Base-by-base conservation (phyloP, 1,284 basidiomycete genomes). In the Fomitiporia mediterranea region DNA sequence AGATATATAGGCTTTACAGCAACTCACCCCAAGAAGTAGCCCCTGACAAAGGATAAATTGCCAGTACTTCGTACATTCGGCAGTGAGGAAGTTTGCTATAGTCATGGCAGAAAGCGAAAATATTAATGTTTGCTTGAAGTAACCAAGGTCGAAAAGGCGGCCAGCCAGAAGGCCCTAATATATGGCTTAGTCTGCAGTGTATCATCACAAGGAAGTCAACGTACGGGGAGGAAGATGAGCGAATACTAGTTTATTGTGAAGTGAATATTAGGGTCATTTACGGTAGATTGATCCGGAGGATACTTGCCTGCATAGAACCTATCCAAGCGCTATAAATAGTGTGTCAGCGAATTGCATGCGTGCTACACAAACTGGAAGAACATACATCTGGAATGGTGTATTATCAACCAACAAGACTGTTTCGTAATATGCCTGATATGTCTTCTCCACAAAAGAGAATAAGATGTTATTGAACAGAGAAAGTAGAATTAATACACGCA, bases 41-140 rank as follows among this genome's bases (percentile, higher is more conserved):
- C 81, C 81, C 63, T 83, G 81, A 61, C 77, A 79, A 0, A 83
- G 67, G 2, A 83, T 57, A 58, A 81, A 78, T 19, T 85, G 82
- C 74, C 78, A 85, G 63, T 82, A 85, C 59, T 74, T 55, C 7
- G 66, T 76, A 55, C 81, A 80, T 66, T 84, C 67, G 0, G 77
- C 78, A 11, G 78, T 71, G 47, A 85, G 71, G 63, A 85, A 80
- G 1, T 81, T 77, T 21, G 76, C 73, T 4, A 73, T 61, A 3
- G 82, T 66, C 28, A 83, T 72, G 8, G 80, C 51, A 2, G 63
- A 61, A 39, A 77, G 79, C n/a, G 74, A 75, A 4, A 67, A 57
- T 2, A 75, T 60, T 40, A 79, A 70, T 7, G 80, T 71, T 2
- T 72, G 65, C 27, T 71, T 71, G 61, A 80, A 78, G 64, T 81